Percentiles rank a stretch among this genome's conserved stretches.
Evolutionary conservation across 495 filamentous ascomycete genomes (phyloP).

Genomic region (Jackrogersella minutella): DNA sequence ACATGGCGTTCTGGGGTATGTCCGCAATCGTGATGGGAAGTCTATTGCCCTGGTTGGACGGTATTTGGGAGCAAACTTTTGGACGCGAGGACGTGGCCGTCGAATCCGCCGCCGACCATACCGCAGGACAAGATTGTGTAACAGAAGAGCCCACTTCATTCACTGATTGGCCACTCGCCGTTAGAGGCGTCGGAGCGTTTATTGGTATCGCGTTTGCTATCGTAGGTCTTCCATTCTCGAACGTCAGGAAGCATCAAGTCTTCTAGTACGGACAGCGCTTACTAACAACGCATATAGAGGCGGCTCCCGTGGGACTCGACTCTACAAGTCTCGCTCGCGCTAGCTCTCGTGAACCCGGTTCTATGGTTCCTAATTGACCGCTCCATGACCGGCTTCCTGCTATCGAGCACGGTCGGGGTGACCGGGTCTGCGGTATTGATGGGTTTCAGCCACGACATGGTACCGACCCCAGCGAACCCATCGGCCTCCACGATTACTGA

Average conservation of each 20-base stretch:
- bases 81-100: conserved; percentile 29
- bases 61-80: conserved; percentile 58
- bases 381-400: conserved; percentile 79
- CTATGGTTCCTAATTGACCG: conserved; percentile 97
- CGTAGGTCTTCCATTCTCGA: conserved; percentile 61
- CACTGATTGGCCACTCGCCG: conserved; percentile 79
- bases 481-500: conserved; percentile 8
- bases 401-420: conserved; percentile 75
- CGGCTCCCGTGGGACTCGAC: conserved; percentile 93
- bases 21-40: conserved; percentile 79
- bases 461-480: conserved; percentile 65
- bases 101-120: conserved; percentile 23
- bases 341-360: conserved; percentile 91
- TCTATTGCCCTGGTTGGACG: conserved; percentile 85
- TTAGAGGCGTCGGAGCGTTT: conserved; percentile 91
- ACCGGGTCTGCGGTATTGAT: conserved; percentile 76
- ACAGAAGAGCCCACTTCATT: conserved; percentile 38
- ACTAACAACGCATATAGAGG: conserved; percentile 62
- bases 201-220: conserved; percentile 97
- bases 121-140: conserved; percentile 19
- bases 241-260: background rate
- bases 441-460: conserved; percentile 74
- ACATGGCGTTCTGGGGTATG: conserved; percentile 81
- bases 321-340: conserved; percentile 87
- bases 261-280: background rate